A percentile compares a stretch with the other conserved stretches of the same genome.
Conservation (phyloP, 176 grass and related monocot genomes). For the Oryza coarctata region DNA sequence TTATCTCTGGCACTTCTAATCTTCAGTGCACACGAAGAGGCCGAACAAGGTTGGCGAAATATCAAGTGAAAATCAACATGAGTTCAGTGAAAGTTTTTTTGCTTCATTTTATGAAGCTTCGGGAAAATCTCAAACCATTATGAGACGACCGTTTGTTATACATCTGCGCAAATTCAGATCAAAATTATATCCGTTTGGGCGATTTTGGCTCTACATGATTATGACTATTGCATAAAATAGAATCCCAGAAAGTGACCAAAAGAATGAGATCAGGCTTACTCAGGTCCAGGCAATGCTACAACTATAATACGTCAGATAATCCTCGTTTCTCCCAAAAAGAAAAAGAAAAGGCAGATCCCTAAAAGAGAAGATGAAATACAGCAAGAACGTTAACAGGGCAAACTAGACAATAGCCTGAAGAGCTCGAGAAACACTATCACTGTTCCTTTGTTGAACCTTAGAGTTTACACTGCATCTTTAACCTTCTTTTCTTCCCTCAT, state of each 20-base stretch:
- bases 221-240: neutral
- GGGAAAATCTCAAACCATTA: neutral
- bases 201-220: neutral
- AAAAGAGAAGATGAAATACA: neutral
- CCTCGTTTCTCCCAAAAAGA: neutral
- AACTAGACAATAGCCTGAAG: neutral
- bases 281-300: too few species aligned
- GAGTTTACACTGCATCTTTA: constrained; percentile 35
- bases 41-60: neutral
- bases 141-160: neutral
- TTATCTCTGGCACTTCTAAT: too few species aligned
- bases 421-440: neutral
- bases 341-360: neutral
- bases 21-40: too few species aligned
- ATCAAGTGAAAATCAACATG: neutral
- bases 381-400: neutral
- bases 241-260: neutral
- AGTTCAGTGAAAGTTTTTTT: neutral
- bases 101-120: too few species aligned
- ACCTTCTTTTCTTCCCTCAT: constrained; percentile 49
- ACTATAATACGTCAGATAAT: neutral
- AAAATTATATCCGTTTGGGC: neutral
- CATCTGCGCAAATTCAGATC: neutral
- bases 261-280: neutral
- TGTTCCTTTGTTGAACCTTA: constrained; percentile 4